Base-by-base conservation (phyloP, 2,329 filamentous ascomycete genomes). In the Emmonsiellopsis sp. region DNA sequence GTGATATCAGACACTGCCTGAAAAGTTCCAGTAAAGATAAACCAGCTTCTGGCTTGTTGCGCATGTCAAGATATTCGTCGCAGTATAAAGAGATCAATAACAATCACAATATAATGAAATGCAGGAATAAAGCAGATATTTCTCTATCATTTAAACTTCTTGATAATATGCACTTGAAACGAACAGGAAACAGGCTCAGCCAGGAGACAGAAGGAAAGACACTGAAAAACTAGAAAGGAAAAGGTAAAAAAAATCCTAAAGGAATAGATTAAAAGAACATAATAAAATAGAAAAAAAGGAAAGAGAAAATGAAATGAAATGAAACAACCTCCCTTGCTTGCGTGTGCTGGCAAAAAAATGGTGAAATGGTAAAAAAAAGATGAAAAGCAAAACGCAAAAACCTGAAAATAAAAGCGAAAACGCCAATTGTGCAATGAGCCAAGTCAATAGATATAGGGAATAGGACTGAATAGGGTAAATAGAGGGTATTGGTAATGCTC, bases 231-330 rank as follows among this genome's bases (percentile, higher is more conserved):
- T 5, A 49, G 32, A n/a, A 48, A 50, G 37, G 51, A 41, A 50
- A n/a, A 48, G 47, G 37, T 51, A 41, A 50, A 47, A 55, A 51
- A 56, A 50, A 51, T 3, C 20, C 20, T 38, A 7, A 38, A 38
- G 35, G 3, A 7, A 7, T 48, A 49, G 58, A 35, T 48, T 46
- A 49, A 52, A 58, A 52, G 46, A 52, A 58, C 52, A 38, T 52
- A 45, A 53, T 32, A 56, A 57, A 60, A 62, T 59, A 58, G 55
- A 52, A 38, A 51, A 52, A 45, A 44, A 56, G 30, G 38, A 7
- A 54, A 55, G 51, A 38, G 52, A 49, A 43, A 46, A 54, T 32
- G 40, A 42, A 50, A 55, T 15, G 46, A 38, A 26, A 45, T 16
- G 47, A 53, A 55, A 54, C 31, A 56, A 49, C 20, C 20, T 26